Base-by-base conservation (phyloP, 1,284 basidiomycete species). In the Pulchroboletus neoregius region DNA sequence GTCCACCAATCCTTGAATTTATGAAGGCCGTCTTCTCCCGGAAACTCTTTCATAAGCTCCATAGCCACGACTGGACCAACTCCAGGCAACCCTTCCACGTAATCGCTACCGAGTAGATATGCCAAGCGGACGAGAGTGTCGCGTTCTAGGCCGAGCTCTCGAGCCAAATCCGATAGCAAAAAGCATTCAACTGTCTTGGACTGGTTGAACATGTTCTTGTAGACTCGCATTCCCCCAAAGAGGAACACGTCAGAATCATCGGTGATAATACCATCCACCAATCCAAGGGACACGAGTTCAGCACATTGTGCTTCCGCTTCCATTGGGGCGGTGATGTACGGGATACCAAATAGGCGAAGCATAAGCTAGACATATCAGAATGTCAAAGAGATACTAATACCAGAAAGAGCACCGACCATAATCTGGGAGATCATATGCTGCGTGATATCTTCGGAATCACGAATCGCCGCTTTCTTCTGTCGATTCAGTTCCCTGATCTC, bases 151-250 rank as follows among this genome's bases (percentile, higher is more conserved):
- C 92, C 88, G 6, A 99, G 75, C 66, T 99, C 96, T 34, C 94
- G 80, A 42, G 82, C 77, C 45, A 99, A 77, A 65, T 99, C 96
- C 1, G 81, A 71, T 6, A 85, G 72, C 28, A 96, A 71, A 71
- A 96, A 99, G 62, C 93, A 94, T 68, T 99, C 95, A 48, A 98
- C 95, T 8, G 92, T 96, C 75, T 97, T 98, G 50, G 91, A 90
- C 70, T 98, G 93, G 68, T 98, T 98, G 74, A 99, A 99, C 88
- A 99, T 96, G 68, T 99, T 97, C 70, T 96, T 96, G 77, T 90
- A 97, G 35, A 99, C 91, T 23, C 92, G 84, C 49, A 79, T 73
- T 13, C 91, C 95, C 26, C 96, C 95, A 57, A 99, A 99, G 37
- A 99, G 82, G 68, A 99, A 99, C 28, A 99, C 94, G 61, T 99